Base-by-base conservation (phyloP, 345 rosid genomes). In the Triadica sebifera region DNA sequence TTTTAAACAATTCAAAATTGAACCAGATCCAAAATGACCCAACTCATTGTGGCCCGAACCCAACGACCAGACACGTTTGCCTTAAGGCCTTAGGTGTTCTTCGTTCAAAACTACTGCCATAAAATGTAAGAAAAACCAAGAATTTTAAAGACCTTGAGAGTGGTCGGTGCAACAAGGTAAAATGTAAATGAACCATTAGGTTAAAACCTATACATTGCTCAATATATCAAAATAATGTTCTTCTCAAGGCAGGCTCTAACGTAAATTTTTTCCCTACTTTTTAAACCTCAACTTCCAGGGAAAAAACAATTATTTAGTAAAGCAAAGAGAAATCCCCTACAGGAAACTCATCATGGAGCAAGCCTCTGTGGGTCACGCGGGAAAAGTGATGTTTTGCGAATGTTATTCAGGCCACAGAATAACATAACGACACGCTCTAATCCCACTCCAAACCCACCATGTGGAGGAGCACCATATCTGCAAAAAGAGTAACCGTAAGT, bases 401-500 rank as follows among this genome's bases (percentile, higher is more conserved):
- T 91, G 85, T 92, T 89, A 38, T 91, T 89, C 65, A 89, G 85
- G 7, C 86, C 96, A 25, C 89, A 91, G 76, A 89, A 94, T 13
- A 92, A 87, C 98, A 94, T 94, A 7, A 94, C 93, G 60, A 92
- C 94, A 8, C 94, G 87, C 81, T 94, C 98, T 78, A 93, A 65
- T 22, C 96, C 98, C 22, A 83, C 93, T 56, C 98, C 94, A 34
- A 94, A 93, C 10, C 98, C 97, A n/a, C 96, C 98, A 29, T 92
- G 98, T 0, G 90, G 97, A 50, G 98, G 90, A 4, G 89, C 92
- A 43, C 98, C 98, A 52, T 87, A 91, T 80, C 94, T 94, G 84
- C 55, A 72, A 61, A 41, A 53, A 59, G 24, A 73, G 29, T 53
- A 72, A 75, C 69, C 52, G 6, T 19, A 60, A 1, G n/a, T 4